Base-by-base conservation (phyloP, 2,329 filamentous ascomycete species). In the Cladorrhinum sp. region DNA sequence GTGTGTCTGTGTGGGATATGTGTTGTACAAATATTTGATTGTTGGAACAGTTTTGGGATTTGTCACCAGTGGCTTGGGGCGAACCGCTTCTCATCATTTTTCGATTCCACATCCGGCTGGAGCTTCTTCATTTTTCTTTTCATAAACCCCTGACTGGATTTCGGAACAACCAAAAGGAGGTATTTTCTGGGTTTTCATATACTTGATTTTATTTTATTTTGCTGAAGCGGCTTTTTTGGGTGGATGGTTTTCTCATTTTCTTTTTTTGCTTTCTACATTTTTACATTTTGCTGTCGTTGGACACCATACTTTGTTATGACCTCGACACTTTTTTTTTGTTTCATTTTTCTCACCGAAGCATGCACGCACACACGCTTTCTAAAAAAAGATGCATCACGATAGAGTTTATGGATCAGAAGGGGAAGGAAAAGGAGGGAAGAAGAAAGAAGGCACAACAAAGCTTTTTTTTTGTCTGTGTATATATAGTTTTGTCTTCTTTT, bases 311-410 rank as follows among this genome's bases (percentile, higher is more conserved):
- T 29, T 61, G 23, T 58, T 24, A 29, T 23, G 55, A 56, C 38
- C 55, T 59, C 53, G 29, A 29, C 36, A 41, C 36, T 29, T 51
- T 61, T 45, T 55, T 59, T 41, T 57, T 58, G 54, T 51, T 57
- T 55, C 38, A 22, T 55, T 59, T 55, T 53, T 50, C 57, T 36
- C 32, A 45, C 41, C 20, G 52, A 18, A 45, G 16, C 38, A 41
- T 32, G 45, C 24, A 52, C 20, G 50, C 56, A 25, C 23, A 41
- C 51, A 53, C 27, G 22, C 36, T 24, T 24, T 25, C 20, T 12
- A 29, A 20, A 18, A 58, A 63, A 63, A 64, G 55, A 56, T 58
- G 58, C 58, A 59, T 61, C 50, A 57, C 48, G 52, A 62, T 63
- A 66, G 59, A 64, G 38, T 51, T 36, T 18, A 48, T 57, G 59